A percentile compares a stretch with the other conserved stretches of the same genome.
phyloP scores from a whole-genome alignment of 2,329 filamentous ascomycete species.

The Colletotrichum chrysophilum region DNA sequence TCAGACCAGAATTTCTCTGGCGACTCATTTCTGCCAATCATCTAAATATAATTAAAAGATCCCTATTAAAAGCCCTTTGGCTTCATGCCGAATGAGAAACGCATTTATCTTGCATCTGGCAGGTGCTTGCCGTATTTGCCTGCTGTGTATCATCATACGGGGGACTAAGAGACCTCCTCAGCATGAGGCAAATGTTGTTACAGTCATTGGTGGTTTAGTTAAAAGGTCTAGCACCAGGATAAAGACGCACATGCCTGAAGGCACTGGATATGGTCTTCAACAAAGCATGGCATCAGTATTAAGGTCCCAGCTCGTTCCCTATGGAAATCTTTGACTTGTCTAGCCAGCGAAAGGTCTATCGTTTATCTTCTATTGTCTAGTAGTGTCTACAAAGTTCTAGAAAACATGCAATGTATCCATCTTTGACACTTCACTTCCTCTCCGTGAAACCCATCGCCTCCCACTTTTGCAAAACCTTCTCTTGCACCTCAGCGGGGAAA shows the following conservation, averaged over 20 bases:
- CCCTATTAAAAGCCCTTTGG: no score
- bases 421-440: not conserved
- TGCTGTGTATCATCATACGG: no score
- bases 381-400: not conserved
- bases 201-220: rapidly evolving
- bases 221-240: not conserved
- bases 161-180: no score
- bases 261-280: rapidly evolving
- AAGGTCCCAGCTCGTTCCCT: not conserved
- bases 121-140: not conserved
- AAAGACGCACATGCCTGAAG: not conserved
- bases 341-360: no score
- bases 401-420: rapidly evolving
- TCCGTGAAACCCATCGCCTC: not conserved
- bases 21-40: not conserved
- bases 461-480: conserved; percentile 31
- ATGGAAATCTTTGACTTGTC: no score
- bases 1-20: not conserved
- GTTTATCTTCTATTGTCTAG: not conserved
- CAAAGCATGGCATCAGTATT: not conserved
- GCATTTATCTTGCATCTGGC: rapidly evolving
- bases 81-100: not conserved
- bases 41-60: not conserved
- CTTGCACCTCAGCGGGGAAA: conserved; percentile 43
- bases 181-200: not conserved